Evolutionary conservation across 176 grass and related monocot species (phyloP).

Genomic region (Elaeis guineensis): DNA sequence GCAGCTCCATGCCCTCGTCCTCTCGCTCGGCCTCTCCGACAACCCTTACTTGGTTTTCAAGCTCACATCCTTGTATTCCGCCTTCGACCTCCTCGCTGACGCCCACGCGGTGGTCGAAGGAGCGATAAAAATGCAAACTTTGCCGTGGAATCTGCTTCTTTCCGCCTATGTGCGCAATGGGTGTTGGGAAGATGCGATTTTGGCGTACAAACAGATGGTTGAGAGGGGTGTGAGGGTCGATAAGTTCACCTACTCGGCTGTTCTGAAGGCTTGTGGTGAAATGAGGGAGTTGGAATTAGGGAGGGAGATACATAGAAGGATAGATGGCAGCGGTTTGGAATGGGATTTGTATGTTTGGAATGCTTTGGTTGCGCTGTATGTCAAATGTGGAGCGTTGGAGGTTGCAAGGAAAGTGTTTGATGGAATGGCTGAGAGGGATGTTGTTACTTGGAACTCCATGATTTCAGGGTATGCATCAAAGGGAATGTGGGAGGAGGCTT

Average conservation of each 20-base stretch:
- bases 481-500: conserved; percentile 17
- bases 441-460: conserved; percentile 18
- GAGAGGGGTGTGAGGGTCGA: conserved; percentile 14
- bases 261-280: conserved; percentile 46
- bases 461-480: conserved; percentile 15
- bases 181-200: conserved; percentile 25
- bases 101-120: conserved; percentile 26
- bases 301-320: conserved; percentile 24
- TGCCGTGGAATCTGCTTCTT: conserved; percentile 41
- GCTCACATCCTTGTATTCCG: conserved; percentile 33
- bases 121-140: neutral
- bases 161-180: conserved; percentile 23
- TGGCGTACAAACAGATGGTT: conserved; percentile 30
- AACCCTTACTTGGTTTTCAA: conserved; percentile 22
- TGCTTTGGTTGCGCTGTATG: conserved; percentile 39
- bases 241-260: conserved; percentile 45
- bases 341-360: conserved; percentile 34
- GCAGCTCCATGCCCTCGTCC: conserved; percentile 30
- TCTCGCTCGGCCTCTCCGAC: conserved; percentile 34
- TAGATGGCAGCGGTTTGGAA: conserved; percentile 12
- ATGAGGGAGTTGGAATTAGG: conserved; percentile 22
- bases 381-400: conserved; percentile 21
- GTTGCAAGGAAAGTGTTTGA: conserved; percentile 46
- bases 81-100: conserved; percentile 28
- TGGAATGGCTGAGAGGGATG: conserved; percentile 36